These are phyloP conservation scores for Logfia minima DNA, from an alignment of 129 eudicot species.

Conservation along the genomic window DNA sequence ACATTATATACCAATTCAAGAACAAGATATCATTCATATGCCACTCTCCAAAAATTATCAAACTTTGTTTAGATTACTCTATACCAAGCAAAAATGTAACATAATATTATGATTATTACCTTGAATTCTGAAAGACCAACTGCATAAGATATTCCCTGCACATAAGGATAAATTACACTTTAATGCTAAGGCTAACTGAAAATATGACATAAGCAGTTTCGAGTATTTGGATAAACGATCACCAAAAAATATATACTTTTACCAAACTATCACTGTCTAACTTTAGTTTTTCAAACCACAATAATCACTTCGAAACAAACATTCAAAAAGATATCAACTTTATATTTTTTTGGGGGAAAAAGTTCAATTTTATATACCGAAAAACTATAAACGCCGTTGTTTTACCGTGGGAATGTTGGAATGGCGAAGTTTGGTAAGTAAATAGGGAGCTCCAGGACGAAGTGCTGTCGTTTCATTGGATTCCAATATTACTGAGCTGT, in stretches of 20 bases:
- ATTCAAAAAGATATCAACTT: no score
- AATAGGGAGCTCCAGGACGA: slow-evolving; percentile 47
- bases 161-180: slow-evolving; percentile 2
- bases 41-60: neutral
- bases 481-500: slow-evolving; percentile 50
- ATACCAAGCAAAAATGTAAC: neutral
- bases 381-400: neutral
- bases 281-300: no score
- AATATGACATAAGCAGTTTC: neutral
- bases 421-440: slow-evolving; percentile 67
- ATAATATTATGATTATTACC: slow-evolving; percentile 33
- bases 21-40: neutral
- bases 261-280: no score
- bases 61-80: no score
- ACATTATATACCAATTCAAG: neutral
- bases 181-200: neutral
- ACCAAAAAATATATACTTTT: no score
- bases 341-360: no score
- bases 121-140: slow-evolving; percentile 51
- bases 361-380: neutral
- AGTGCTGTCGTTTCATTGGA: slow-evolving; percentile 25
- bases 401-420: slow-evolving; percentile 72
- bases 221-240: no score
- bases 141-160: slow-evolving; percentile 73
- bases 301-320: no score